These are phyloP conservation scores for Phytophthora tubulina DNA, from an alignment of 352 stramenopile genomes.

Conservation along the genomic window DNA sequence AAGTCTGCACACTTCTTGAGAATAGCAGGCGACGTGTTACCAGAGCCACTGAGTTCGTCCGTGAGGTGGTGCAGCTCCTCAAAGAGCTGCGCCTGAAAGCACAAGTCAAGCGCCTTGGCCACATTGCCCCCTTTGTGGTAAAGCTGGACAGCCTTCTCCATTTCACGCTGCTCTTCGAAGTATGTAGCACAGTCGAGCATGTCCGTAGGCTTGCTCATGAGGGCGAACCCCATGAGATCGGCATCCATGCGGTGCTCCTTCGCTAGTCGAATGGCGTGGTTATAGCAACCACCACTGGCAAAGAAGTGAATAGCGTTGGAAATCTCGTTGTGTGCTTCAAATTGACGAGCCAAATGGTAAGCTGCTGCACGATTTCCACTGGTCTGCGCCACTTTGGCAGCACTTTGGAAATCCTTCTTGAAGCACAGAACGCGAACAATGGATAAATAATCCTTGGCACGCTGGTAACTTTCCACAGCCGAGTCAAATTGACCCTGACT, in stretches of 20 bases:
- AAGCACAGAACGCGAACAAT: conserved; percentile 94
- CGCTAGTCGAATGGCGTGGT: conserved; percentile 94
- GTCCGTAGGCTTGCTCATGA: conserved; percentile 88
- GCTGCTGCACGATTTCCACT: conserved; percentile 77
- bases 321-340: conserved; percentile 85
- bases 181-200: conserved; percentile 93
- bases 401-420: conserved; percentile 88
- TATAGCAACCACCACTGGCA: conserved; percentile 89
- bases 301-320: conserved; percentile 94
- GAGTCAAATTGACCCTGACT: conserved; percentile 89
- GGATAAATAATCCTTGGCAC: conserved; percentile 89
- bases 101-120: conserved; percentile 93
- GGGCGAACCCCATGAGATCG: conserved; percentile 93
- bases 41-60: conserved; percentile 74
- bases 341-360: conserved; percentile 91
- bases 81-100: conserved; percentile 92
- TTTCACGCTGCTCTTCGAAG: conserved; percentile 93
- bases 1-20: conserved; percentile 94
- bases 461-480: conserved; percentile 91
- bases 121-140: conserved; percentile 95
- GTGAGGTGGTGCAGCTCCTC: conserved; percentile 89
- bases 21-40: conserved; percentile 79
- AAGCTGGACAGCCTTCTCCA: conserved; percentile 95
- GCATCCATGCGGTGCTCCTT: conserved; percentile 91
- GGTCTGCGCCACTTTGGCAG: conserved; percentile 88